Conservation (phyloP, 129 eudicot genomes). For the Mikania micrantha region DNA sequence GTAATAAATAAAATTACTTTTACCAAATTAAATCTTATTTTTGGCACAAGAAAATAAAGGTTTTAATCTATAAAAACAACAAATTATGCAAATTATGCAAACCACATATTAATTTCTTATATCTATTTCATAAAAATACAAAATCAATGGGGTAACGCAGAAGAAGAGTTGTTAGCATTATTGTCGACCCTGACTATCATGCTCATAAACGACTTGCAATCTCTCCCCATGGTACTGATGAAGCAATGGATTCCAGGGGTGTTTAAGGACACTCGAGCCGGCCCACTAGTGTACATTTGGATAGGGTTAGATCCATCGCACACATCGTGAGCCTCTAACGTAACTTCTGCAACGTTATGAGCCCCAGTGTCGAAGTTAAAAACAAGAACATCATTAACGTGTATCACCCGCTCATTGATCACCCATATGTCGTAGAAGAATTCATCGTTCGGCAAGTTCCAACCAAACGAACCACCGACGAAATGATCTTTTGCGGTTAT, state of each 20-base stretch:
- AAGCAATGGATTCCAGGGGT: slow-evolving; percentile 20
- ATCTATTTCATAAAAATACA: not conserved
- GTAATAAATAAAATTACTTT: too few relatives aligned
- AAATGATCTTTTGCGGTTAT: not conserved
- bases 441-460: not conserved
- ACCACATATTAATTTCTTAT: not conserved
- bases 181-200: slow-evolving; percentile 22
- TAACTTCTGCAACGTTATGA: too few relatives aligned
- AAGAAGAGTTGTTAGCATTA: not conserved
- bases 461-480: not conserved
- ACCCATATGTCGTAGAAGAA: not conserved
- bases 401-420: not conserved
- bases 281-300: not conserved
- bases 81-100: not conserved
- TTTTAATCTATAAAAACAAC: too few relatives aligned
- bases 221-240: slow-evolving; percentile 28
- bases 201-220: slow-evolving; percentile 21
- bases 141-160: not conserved
- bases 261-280: not conserved
- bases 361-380: slow-evolving; percentile 42
- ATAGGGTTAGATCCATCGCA: slow-evolving; percentile 35
- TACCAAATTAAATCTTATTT: too few relatives aligned
- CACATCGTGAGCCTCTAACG: slow-evolving; percentile 22
- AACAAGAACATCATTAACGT: slow-evolving; percentile 4
- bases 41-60: too few relatives aligned